These are phyloP conservation scores for Aspergillus incahuasiensis DNA, from an alignment of 495 filamentous ascomycete species.

Conservation along the genomic window DNA sequence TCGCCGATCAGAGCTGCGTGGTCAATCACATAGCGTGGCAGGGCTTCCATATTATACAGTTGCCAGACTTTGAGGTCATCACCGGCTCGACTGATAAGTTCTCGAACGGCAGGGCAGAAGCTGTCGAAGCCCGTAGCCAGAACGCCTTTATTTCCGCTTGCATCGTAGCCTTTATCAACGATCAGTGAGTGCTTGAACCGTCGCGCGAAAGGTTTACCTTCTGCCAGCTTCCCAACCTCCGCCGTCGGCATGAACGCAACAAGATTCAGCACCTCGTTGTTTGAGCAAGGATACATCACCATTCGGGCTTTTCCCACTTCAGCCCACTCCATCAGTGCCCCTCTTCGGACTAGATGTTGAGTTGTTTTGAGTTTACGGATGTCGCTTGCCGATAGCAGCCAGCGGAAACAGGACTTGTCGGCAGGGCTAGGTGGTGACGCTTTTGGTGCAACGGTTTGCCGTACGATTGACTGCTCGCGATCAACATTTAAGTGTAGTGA, in stretches of 20 bases:
- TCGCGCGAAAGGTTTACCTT: conserved; percentile 9
- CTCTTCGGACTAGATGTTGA: conserved; percentile 13
- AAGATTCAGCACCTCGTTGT: conserved; percentile 25
- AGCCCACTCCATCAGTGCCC: conserved; percentile 27
- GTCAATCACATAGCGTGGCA: conserved; percentile 46
- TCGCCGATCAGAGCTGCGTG: conserved; percentile 53
- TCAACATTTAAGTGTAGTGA: not conserved
- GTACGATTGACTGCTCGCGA: conserved; percentile 21
- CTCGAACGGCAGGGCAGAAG: conserved; percentile 40
- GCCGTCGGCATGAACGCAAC: conserved; percentile 24
- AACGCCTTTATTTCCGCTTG: conserved; percentile 32
- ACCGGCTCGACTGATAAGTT: conserved; percentile 39
- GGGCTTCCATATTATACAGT: conserved; percentile 52
- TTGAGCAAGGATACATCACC: conserved; percentile 28
- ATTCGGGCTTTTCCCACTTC: conserved; percentile 17
- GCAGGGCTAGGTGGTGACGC: conserved; percentile 17
- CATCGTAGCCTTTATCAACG: conserved; percentile 36
- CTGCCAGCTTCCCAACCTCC: conserved; percentile 11
- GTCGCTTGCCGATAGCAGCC: conserved; percentile 20
- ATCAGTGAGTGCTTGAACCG: not conserved
- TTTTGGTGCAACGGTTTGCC: conserved; percentile 16
- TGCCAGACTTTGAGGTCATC: conserved; percentile 51
- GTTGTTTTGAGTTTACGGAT: conserved; percentile 15
- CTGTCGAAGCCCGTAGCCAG: conserved; percentile 41
- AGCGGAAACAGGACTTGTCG: conserved; percentile 27